Percentiles rank a stretch among this genome's conserved stretches.
These are phyloP conservation scores for Ophiostoma triangulosporum DNA, from an alignment of 2,329 filamentous ascomycete species.

Conservation along the genomic window DNA sequence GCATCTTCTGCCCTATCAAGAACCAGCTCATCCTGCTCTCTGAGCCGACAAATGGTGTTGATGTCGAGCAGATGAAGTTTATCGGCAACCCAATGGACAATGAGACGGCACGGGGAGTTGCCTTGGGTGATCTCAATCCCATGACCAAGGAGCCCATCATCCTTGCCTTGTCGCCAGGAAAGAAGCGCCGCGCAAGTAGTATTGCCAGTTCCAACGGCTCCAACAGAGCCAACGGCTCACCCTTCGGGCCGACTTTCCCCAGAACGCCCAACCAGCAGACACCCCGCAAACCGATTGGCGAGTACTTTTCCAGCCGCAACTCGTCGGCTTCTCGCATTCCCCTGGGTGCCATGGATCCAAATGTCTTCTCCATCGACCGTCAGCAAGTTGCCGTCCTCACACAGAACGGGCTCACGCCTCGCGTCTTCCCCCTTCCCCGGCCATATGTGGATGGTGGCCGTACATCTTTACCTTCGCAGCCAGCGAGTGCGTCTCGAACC, in stretches of 20 bases:
- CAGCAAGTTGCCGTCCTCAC: constrained; percentile 34
- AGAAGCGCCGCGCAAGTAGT: constrained; percentile 23
- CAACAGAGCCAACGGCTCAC: constrained; percentile 16
- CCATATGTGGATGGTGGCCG: constrained; percentile 35
- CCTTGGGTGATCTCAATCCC: constrained; percentile 72
- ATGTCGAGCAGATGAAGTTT: constrained; percentile 60
- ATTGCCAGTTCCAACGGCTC: constrained; percentile 16
- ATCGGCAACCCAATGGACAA: constrained; percentile 64
- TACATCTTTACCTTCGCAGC: constrained; percentile 7
- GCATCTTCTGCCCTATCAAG: constrained; percentile 73
- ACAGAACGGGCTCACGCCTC: constrained; percentile 34
- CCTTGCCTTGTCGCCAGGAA: constrained; percentile 27
- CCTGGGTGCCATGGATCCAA: constrained; percentile 49
- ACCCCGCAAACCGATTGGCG: constrained; percentile 36
- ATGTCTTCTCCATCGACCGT: constrained; percentile 43
- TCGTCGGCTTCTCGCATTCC: constrained; percentile 30
- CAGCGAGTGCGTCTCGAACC: constrained; percentile 3
- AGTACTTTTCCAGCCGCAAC: constrained; percentile 39
- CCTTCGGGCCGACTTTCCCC: constrained; percentile 1
- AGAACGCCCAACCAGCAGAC: constrained; percentile 6
- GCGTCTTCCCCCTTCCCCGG: constrained; percentile 45
- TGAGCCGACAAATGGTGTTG: constrained; percentile 46
- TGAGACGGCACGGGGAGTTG: constrained; percentile 58
- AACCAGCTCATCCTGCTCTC: constrained; percentile 64
- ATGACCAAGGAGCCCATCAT: constrained; percentile 63